These are phyloP conservation scores for Penicillium riverlandense DNA, from an alignment of 495 filamentous ascomycete species.

Conservation along the genomic window DNA sequence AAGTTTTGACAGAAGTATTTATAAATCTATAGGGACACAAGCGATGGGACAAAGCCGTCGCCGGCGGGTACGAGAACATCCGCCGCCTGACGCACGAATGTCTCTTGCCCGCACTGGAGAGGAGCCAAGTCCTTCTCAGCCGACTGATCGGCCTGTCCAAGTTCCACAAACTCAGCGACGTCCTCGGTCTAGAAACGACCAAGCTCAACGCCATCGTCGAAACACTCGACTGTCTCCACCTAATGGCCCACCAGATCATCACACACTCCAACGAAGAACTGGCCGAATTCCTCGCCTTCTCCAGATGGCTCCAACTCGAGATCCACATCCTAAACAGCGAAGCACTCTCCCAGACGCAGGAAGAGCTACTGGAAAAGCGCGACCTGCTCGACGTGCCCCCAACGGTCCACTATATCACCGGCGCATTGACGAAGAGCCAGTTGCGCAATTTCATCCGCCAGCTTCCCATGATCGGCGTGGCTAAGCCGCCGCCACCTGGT, in stretches of 20 bases:
- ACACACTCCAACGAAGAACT: slow-evolving; percentile 68
- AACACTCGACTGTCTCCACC: slow-evolving; percentile 62
- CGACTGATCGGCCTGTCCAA: slow-evolving; percentile 79
- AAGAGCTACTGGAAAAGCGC: slow-evolving; percentile 41
- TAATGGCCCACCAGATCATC: slow-evolving; percentile 69
- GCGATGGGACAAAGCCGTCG: slow-evolving; percentile 86
- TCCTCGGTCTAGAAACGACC: slow-evolving; percentile 56
- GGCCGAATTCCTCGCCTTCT: slow-evolving; percentile 70
- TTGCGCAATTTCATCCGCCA: slow-evolving; percentile 39
- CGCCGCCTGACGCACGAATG: slow-evolving; percentile 75
- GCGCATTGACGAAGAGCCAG: slow-evolving; percentile 40
- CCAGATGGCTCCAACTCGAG: slow-evolving; percentile 76
- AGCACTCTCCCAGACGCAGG: slow-evolving; percentile 35
- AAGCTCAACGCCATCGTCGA: slow-evolving; percentile 56
- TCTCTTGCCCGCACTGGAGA: slow-evolving; percentile 78
- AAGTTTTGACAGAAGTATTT: too few species aligned
- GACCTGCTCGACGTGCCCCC: slow-evolving; percentile 38
- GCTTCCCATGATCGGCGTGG: slow-evolving; percentile 31
- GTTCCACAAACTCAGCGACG: slow-evolving; percentile 62
- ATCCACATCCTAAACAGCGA: slow-evolving; percentile 56
- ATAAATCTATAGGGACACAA: slow-evolving; percentile 65
- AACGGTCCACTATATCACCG: slow-evolving; percentile 45
- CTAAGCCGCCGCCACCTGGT: slow-evolving; percentile 12
- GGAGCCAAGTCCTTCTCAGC: slow-evolving; percentile 73
- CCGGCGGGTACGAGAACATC: slow-evolving; percentile 67